These are phyloP conservation scores for Cladosporium halotolerans DNA, from an alignment of 2,329 filamentous ascomycete species.

Conservation along the genomic window DNA sequence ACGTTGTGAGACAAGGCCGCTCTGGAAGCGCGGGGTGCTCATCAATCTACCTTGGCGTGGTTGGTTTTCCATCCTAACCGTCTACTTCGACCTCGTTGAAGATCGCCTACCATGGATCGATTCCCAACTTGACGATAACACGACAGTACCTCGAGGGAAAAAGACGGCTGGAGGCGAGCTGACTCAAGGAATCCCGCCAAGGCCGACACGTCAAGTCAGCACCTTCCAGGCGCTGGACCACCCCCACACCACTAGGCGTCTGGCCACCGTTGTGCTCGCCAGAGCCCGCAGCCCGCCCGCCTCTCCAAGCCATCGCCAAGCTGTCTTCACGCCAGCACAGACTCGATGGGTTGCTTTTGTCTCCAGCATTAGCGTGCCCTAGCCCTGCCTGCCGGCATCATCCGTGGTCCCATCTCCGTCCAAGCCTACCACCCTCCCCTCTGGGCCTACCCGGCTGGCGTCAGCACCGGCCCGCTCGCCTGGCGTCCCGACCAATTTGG, in stretches of 20 bases:
- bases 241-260: not conserved
- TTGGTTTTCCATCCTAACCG: not conserved
- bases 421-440: too few species aligned
- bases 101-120: not conserved
- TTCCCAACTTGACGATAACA: not conserved
- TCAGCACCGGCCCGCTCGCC: too few species aligned
- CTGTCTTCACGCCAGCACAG: slow-evolving; percentile 8
- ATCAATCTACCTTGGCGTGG: too few species aligned
- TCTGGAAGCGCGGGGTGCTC: too few species aligned
- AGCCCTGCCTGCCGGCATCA: too few species aligned
- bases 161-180: not conserved
- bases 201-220: not conserved
- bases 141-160: not conserved
- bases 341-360: not conserved
- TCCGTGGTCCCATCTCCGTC: too few species aligned
- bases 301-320: slow-evolving; percentile 2
- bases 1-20: too few species aligned
- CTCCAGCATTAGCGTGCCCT: too few species aligned
- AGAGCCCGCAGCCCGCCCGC: not conserved
- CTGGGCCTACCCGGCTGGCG: too few species aligned
- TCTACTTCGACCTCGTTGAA: not conserved
- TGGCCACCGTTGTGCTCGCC: not conserved
- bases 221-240: not conserved
- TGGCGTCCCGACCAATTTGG: not conserved
- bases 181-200: too few species aligned